Evolutionary conservation across 345 rosid genomes (phyloP).

Genomic region (Gossypium ekmanianum): DNA sequence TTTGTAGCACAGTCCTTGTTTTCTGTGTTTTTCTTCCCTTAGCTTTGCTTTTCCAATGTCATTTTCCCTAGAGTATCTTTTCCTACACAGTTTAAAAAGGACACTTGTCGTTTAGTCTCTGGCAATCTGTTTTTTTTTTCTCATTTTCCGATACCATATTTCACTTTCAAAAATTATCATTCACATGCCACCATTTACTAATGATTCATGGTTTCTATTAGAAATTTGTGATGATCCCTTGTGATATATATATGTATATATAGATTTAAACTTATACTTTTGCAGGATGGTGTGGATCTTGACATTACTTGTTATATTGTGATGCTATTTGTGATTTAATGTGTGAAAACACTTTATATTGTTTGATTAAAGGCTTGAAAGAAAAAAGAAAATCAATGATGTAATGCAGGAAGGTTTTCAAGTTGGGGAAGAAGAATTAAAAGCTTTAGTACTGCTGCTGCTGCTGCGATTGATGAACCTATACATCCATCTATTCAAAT

Average conservation of each 20-base stretch:
- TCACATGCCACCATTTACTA: no score
- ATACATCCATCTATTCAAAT: conserved; percentile 18
- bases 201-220: background rate
- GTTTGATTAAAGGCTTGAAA: background rate
- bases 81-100: background rate
- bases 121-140: background rate
- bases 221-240: background rate
- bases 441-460: conserved; percentile 7
- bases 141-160: background rate
- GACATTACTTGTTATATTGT: no score
- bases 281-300: background rate
- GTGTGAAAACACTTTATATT: no score
- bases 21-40: background rate
- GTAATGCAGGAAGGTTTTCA: conserved; percentile 4
- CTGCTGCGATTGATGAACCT: conserved; percentile 20
- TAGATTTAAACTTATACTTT: background rate
- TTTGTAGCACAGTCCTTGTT: background rate
- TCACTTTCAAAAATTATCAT: background rate
- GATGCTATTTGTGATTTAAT: background rate
- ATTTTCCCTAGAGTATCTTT: background rate
- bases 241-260: background rate
- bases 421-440: conserved; percentile 10
- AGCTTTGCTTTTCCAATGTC: background rate
- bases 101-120: background rate
- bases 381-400: background rate